Evolutionary conservation across 1,284 basidiomycete species (phyloP).

Genomic region (Rhodotorula sp.): DNA sequence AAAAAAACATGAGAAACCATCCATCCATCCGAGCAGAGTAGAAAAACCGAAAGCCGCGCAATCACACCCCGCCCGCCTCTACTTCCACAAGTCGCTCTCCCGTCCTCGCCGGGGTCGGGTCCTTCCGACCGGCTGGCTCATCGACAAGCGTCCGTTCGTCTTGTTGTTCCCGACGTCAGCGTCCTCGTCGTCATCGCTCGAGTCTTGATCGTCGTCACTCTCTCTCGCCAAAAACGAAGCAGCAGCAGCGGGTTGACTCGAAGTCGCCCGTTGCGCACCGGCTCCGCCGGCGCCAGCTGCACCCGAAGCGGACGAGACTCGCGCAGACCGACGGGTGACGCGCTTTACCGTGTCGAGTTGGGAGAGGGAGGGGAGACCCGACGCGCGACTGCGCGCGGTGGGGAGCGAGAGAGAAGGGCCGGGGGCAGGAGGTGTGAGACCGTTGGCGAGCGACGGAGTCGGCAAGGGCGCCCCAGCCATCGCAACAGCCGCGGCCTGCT

Average conservation of each 20-base stretch:
- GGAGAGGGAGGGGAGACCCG: conserved; percentile 7
- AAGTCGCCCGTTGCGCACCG: not conserved
- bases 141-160: not conserved
- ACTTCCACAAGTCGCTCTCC: conserved; percentile 5
- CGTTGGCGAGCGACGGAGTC: not conserved
- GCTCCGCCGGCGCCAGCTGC: not conserved
- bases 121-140: not conserved
- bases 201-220: conserved; percentile 2
- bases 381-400: not conserved
- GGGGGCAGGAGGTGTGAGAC: not conserved
- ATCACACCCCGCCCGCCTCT: not conserved
- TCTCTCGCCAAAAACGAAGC: not conserved
- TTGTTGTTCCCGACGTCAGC: not conserved
- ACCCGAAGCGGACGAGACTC: not conserved
- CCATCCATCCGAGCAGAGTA: not conserved
- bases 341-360: conserved; percentile 11
- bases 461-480: not conserved
- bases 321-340: not conserved
- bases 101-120: not conserved
- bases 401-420: not conserved
- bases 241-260: not conserved
- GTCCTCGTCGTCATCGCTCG: not conserved
- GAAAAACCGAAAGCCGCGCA: not conserved
- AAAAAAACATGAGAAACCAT: not conserved
- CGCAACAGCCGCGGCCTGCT: not conserved